These are phyloP conservation scores for Marchantia polymorpha DNA, from an alignment of 225 moss, liverwort and hornwort genomes.

Conservation along the genomic window DNA sequence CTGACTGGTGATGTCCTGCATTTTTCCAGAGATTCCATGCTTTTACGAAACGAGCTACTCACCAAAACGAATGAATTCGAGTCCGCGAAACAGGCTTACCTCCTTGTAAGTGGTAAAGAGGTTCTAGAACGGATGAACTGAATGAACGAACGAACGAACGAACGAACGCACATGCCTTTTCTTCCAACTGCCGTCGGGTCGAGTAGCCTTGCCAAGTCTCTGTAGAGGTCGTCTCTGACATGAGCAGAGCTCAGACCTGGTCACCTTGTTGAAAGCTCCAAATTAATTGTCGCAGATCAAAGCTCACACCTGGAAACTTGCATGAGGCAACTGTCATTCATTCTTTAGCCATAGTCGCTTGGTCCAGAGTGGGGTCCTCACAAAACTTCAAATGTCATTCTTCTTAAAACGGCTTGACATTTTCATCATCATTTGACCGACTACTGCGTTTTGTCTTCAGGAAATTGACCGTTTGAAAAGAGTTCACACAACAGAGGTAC, in stretches of 20 bases:
- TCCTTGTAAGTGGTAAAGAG: slow-evolving; percentile 14
- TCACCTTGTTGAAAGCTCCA: background rate
- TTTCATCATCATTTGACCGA: background rate
- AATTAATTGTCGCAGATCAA: background rate
- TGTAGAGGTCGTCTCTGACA: too few species aligned
- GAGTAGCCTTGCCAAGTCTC: too few species aligned
- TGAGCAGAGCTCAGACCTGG: too few species aligned
- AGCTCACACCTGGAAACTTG: background rate
- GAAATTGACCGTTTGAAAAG: slow-evolving; percentile 3
- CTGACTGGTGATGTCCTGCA: background rate
- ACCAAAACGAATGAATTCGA: slow-evolving; percentile 26
- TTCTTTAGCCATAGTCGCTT: too few species aligned
- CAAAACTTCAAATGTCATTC: background rate
- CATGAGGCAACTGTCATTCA: background rate
- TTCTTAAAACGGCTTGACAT: background rate
- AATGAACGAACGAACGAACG: too few species aligned
- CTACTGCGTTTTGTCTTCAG: background rate
- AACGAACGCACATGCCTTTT: too few species aligned
- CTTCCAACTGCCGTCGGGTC: background rate
- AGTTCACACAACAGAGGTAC: background rate
- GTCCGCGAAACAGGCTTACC: slow-evolving; percentile 22
- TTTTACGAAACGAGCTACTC: slow-evolving; percentile 26
- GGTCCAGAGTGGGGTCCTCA: background rate
- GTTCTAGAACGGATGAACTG: background rate
- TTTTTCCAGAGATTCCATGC: slow-evolving; percentile 26